Evolutionary conservation across 352 stramenopile genomes (phyloP), one percentile per base, ranked within the genome.

Genomic region (Phytophthora pistaciae): DNA sequence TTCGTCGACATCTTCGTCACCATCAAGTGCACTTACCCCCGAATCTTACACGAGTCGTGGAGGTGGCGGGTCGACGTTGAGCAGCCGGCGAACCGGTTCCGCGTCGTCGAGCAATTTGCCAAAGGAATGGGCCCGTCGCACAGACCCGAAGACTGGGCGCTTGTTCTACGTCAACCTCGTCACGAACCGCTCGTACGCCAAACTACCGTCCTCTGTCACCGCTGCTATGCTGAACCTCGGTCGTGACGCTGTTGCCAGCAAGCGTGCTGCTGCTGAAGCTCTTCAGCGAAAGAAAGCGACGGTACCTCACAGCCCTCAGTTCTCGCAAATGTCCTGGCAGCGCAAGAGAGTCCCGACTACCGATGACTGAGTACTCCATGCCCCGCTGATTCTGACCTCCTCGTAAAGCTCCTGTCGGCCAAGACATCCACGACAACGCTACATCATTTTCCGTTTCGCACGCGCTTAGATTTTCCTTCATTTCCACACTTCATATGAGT

Each of bases 261-360:
- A 74, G 27, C 66, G 66, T 8, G 53, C 64, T 1, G 68, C 74
- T 20, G 70, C 65, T 25, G 75, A 78, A 9, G 63, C 59, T 20
- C 55, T 79, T 11, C 38, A 55, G 16, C 64, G 70, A 33, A 90
- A 85, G 72, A 88, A 90, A 68, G 58, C 81, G 9, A 91, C 82
- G 13, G 75, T 94, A 53, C 77, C 85, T 2, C 83, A 93, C 46
- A 94, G 87, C 44, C 87, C 85, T 8, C 84, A 90, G 60, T 93
- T 94, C 60, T 92, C 88, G 20, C 83, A 92, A 55, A 94, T 93
- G 85, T 94, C 88, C 49, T 94, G 88, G 87, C 85, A 96, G 56
- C 83, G 83, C 52, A 95, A 93, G 64, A 77, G 74, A 25, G 73
- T 65, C 5, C 67, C 71, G 8, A 59, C 25, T 10, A 82, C 76